Evolutionary conservation across 2,329 filamentous ascomycete genomes (phyloP).

Genomic region (Cadophora luteo-olivacea): DNA sequence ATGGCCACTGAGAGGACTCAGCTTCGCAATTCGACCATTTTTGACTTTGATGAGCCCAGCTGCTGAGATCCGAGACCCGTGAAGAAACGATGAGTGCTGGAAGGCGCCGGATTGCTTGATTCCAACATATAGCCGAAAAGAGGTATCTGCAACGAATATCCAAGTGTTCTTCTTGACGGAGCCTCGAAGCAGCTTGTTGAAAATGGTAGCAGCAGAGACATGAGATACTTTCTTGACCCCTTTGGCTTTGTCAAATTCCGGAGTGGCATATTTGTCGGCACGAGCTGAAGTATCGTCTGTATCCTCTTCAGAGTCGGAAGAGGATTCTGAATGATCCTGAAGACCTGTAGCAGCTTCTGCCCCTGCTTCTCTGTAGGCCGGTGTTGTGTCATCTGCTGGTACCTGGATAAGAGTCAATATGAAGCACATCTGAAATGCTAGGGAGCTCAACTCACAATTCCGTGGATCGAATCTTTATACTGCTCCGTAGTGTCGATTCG

Average conservation of each 20-base stretch:
- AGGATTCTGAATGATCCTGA: slow-evolving; percentile 39
- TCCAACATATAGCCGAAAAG: slow-evolving; percentile 84
- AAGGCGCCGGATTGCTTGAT: slow-evolving; percentile 90
- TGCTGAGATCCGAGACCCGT: slow-evolving; percentile 80
- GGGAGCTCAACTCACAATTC: slow-evolving; percentile 65
- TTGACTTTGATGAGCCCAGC: slow-evolving; percentile 88
- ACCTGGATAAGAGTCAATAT: no score
- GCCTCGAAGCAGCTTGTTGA: slow-evolving; percentile 80
- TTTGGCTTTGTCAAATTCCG: slow-evolving; percentile 65
- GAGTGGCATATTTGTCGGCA: slow-evolving; percentile 68
- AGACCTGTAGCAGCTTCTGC: slow-evolving; percentile 38
- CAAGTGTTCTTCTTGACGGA: slow-evolving; percentile 87
- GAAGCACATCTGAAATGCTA: no score
- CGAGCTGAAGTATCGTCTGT: slow-evolving; percentile 60
- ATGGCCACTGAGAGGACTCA: slow-evolving; percentile 78
- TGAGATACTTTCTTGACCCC: slow-evolving; percentile 68
- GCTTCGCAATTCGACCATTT: slow-evolving; percentile 74
- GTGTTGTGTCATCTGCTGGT: slow-evolving; percentile 63
- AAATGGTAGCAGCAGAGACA: slow-evolving; percentile 73
- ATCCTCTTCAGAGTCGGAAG: slow-evolving; percentile 43
- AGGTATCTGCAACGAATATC: slow-evolving; percentile 92
- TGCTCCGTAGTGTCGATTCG: slow-evolving; percentile 77
- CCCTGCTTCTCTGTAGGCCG: slow-evolving; percentile 50
- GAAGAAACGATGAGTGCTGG: slow-evolving; percentile 89
- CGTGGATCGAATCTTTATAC: slow-evolving; percentile 81